Conservation (phyloP, 2,329 filamentous ascomycete species). For the Pyrenophora graminea region DNA sequence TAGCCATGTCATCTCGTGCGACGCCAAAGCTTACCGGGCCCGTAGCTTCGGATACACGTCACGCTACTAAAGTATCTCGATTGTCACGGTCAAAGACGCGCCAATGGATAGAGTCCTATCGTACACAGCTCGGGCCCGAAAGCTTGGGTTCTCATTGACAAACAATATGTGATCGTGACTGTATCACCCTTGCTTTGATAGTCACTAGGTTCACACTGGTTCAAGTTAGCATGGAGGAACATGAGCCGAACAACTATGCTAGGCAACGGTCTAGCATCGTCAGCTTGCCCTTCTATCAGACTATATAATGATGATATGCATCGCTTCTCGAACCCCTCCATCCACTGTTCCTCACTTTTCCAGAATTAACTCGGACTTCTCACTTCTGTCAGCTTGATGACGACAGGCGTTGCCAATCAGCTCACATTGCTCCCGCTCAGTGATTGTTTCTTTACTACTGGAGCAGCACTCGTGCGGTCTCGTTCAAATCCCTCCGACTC, state of each 20-base stretch:
- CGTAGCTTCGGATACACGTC: not conserved
- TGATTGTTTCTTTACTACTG: slow-evolving; percentile 15
- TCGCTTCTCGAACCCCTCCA: not conserved
- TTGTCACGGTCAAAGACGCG: too few species aligned
- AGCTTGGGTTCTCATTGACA: not conserved
- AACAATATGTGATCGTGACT: slow-evolving; percentile 1
- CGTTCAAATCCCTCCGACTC: slow-evolving; percentile 23
- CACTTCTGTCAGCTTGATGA: slow-evolving; percentile 17
- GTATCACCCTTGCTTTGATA: not conserved
- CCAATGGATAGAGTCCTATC: not conserved
- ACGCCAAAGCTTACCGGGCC: not conserved
- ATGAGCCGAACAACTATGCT: not conserved
- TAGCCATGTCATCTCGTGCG: not conserved
- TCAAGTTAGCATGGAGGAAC: not conserved
- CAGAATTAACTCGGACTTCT: too few species aligned
- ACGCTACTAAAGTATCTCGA: too few species aligned
- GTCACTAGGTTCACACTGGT: not conserved
- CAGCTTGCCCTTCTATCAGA: not conserved
- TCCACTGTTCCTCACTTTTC: not conserved
- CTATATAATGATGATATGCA: not conserved
- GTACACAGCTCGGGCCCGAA: not conserved
- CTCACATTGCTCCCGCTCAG: slow-evolving; percentile 13
- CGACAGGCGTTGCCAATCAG: slow-evolving; percentile 7
- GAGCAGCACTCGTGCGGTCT: not conserved
- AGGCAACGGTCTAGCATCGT: not conserved